Base-by-base conservation (phyloP, 1,139 yeast species). In the Candida pseudoviswanathii region DNA sequence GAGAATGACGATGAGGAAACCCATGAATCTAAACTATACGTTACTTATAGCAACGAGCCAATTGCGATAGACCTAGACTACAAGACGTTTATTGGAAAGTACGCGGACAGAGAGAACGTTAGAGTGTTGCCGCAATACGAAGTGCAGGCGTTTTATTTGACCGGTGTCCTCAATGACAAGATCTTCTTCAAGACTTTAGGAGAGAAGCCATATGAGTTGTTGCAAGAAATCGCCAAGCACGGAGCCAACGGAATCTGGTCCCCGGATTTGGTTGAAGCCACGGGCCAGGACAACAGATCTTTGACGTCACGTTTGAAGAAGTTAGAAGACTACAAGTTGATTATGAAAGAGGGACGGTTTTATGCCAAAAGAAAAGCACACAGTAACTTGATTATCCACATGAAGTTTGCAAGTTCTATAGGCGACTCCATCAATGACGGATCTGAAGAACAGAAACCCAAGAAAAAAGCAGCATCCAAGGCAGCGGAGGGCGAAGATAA, bases 271-370 rank as follows among this genome's bases (percentile, higher is more conserved):
- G 78, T 83, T 4, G 70, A 71, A 40, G 71, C 68, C 11, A 81
- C 90, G 0, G 80, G 79, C 5, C 94, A 86, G 64, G 94, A 86
- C 59, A 81, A 85, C n/a, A 73, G 92, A 53, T 85, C 91, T 48
- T 69, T 85, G 39, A 84, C 91, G 0, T 73, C 82, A 1, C 72
- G 94, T 56, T 70, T 85, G 48, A 81, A 80, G 56, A 75, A 77
- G 45, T 64, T 86, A 30, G 81, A 76, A 51, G 80, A 74, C 11
- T 62, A 69, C 50, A 76, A 80, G 22, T 65, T 83, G 25, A 78
- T 85, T 4, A 66, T 67, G 25, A 81, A 77, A 54, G 67, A 61
- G 27, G 66, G 60, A 44, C 67, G 65, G n/a, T 76, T 67, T 63
- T 54, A 78, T 50, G 67, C 78, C 30, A 68, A 64, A 36, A 64